phyloP scores from a whole-genome alignment of 2,329 filamentous ascomycete genomes.

The Trichoderma simmonsii region DNA sequence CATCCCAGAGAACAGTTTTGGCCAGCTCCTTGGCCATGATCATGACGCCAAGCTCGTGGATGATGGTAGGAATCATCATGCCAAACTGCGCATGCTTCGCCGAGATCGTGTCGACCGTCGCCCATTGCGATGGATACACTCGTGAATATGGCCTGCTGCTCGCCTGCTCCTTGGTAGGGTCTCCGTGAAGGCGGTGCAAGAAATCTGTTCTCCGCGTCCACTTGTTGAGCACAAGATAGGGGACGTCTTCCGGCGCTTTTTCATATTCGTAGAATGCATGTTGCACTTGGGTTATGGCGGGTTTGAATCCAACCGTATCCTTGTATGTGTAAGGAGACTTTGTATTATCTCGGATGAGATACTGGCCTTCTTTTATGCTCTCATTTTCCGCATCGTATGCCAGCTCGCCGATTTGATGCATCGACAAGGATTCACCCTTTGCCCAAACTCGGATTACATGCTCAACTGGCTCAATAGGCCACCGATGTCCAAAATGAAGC shows the following conservation, averaged over 20 bases:
- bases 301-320: slow-evolving; percentile 43
- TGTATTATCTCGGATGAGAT: slow-evolving; percentile 41
- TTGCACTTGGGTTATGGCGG: slow-evolving; percentile 40
- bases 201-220: slow-evolving; percentile 59
- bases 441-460: slow-evolving; percentile 45
- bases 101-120: slow-evolving; percentile 48
- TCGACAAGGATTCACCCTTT: slow-evolving; percentile 25
- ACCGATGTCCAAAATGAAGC: slow-evolving; percentile 49
- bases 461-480: slow-evolving; percentile 35
- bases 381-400: slow-evolving; percentile 29
- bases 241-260: slow-evolving; percentile 40
- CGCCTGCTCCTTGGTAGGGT: slow-evolving; percentile 19
- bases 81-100: slow-evolving; percentile 47
- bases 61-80: slow-evolving; percentile 68
- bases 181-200: slow-evolving; percentile 42
- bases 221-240: slow-evolving; percentile 47
- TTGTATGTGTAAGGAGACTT: slow-evolving; percentile 42
- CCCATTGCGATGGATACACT: slow-evolving; percentile 46
- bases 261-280: slow-evolving; percentile 36
- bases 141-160: slow-evolving; percentile 43
- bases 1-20: slow-evolving; percentile 29
- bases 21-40: slow-evolving; percentile 61
- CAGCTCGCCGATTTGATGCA: slow-evolving; percentile 32
- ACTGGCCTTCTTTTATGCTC: slow-evolving; percentile 21
- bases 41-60: slow-evolving; percentile 64